Evolutionary conservation across 768 basidiomycete species (phyloP).

Genomic region (Boletus rubescentipes): DNA sequence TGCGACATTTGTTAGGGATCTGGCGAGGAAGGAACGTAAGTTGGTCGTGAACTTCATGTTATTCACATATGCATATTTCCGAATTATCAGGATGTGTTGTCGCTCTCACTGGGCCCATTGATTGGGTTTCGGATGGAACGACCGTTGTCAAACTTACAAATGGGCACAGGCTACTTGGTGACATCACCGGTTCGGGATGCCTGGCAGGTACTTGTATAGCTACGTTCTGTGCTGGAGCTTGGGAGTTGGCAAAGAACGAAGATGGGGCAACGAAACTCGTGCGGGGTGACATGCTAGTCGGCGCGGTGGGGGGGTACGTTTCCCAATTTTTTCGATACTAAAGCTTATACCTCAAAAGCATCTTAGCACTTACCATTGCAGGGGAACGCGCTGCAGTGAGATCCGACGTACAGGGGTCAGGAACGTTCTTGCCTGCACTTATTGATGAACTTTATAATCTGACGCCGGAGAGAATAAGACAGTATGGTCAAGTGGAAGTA

Average conservation of each 20-base stretch:
- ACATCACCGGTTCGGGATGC: constrained; percentile 91
- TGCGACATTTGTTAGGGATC: constrained; percentile 57
- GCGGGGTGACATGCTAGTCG: constrained; percentile 76
- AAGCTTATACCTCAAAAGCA: constrained; percentile 32
- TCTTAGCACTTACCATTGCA: constrained; percentile 59
- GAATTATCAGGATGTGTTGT: constrained; percentile 65
- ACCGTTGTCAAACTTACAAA: constrained; percentile 69
- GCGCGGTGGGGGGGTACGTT: constrained; percentile 73
- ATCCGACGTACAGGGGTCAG: constrained; percentile 56
- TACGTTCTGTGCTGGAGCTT: constrained; percentile 75
- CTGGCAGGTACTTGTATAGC: constrained; percentile 77
- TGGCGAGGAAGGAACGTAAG: constrained; percentile 78
- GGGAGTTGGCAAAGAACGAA: constrained; percentile 30
- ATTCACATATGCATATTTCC: neutral
- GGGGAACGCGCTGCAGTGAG: constrained; percentile 56
- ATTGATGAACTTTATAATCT: constrained; percentile 59
- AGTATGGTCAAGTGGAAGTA: constrained; percentile 30
- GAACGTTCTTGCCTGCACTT: constrained; percentile 62
- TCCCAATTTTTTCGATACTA: neutral
- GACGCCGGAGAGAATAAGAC: constrained; percentile 36
- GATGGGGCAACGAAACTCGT: constrained; percentile 47
- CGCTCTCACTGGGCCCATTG: constrained; percentile 74
- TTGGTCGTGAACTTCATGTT: neutral
- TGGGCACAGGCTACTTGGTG: constrained; percentile 68
- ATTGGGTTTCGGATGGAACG: constrained; percentile 83